A percentile compares a stretch with the other conserved stretches of the same genome.
phyloP scores from a whole-genome alignment of 2,329 filamentous ascomycete species.

The Cordyceps tenuipes region DNA sequence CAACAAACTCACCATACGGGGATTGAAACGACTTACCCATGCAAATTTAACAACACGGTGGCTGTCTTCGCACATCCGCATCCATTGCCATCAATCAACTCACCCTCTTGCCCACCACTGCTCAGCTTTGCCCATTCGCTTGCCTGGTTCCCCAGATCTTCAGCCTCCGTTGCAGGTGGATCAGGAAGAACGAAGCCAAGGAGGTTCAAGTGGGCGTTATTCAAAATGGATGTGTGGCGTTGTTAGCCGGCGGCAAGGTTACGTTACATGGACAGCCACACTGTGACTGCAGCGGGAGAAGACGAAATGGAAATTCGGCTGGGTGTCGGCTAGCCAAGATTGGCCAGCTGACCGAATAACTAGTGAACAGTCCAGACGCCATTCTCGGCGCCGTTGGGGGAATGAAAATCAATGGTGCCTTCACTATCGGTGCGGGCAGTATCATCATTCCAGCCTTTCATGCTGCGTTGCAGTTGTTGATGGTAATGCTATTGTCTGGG shows the following conservation, averaged over 20 bases:
- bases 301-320: neutral
- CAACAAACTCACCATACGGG: too few relatives aligned
- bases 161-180: slow-evolving; percentile 7
- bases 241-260: slow-evolving; percentile 8
- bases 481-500: neutral
- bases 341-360: slow-evolving; percentile 8
- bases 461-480: neutral
- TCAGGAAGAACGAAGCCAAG: neutral
- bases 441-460: too few relatives aligned
- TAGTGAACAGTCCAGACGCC: neutral
- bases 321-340: neutral
- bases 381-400: neutral
- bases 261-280: slow-evolving; percentile 12
- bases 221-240: neutral
- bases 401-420: too few relatives aligned
- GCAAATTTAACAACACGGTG: neutral
- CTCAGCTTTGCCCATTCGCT: neutral
- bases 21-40: neutral
- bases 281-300: neutral
- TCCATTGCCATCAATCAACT: neutral
- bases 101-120: neutral
- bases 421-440: too few relatives aligned
- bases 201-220: neutral
- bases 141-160: slow-evolving; percentile 8
- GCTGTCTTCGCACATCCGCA: neutral